Base-by-base conservation (phyloP, 1,284 basidiomycete species). In the Gomphus bonarii region DNA sequence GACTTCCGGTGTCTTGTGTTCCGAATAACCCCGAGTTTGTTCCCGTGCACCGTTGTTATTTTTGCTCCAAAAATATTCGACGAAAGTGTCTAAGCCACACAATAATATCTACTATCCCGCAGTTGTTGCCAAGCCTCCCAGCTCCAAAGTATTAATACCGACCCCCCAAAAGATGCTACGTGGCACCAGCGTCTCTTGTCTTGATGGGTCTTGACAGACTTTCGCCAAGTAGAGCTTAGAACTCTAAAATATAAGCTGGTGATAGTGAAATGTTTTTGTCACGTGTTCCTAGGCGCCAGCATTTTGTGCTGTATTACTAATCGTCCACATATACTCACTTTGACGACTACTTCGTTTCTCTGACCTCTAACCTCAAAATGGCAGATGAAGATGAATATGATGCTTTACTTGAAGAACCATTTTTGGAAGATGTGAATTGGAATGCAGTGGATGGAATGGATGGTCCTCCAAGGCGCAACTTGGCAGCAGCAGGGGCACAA, bases 361-460 rank as follows among this genome's bases (percentile, higher is more conserved):
- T 25, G 7, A 43, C 20, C 7, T 5, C n/a, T n/a, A n/a, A n/a
- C n/a, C n/a, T n/a, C n/a, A 5, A 40, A 10, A 55, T 55, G 54
- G 54, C 43, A 8, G 54, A 55, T 18, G 20, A 35, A 16, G 56
- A 58, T 25, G 56, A 53, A 38, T 58, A 31, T 40, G 56, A 58
- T 47, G 56, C 49, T n/a, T 33, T 58, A 6, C 31, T 58, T 1
- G 56, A 58, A 28, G 56, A 47, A 18, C 56, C 50, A 0, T 50
- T 57, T 46, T 47, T 35, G 20, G 38, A 46, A 14, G 50, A 53
- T 36, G 50, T 58, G 5, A 50, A 58, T 31, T 58, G 56, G 56
- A 25, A 40, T 30, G 31, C 50, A 30, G 25, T 58, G 14, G 56
- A 53, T n/a, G 54, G 31, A 10, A 46, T 55, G 54, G 43, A 43